Evolutionary conservation across 306 rosid species (phyloP).

Genomic region (Abrus pulchellus): DNA sequence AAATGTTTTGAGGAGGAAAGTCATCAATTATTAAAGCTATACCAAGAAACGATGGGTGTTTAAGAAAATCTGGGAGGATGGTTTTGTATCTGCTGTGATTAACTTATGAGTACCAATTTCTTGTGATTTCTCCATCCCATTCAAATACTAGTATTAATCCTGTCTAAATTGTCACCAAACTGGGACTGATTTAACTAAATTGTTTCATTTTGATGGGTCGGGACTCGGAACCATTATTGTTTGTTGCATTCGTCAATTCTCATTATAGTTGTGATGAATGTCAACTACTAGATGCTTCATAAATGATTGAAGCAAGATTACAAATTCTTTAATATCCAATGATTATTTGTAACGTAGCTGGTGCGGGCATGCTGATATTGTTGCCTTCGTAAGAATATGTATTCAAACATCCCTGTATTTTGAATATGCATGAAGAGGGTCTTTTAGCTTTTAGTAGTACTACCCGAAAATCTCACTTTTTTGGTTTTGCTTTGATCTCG

Average conservation of each 20-base stretch:
- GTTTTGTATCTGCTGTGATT: not conserved
- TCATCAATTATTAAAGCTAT: not conserved
- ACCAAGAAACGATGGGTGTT: not conserved
- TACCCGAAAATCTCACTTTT: too few relatives aligned
- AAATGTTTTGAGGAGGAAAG: not conserved
- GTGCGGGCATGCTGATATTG: not conserved
- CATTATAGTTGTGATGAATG: not conserved
- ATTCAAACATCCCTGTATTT: not conserved
- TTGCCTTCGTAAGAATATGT: not conserved
- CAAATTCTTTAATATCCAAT: not conserved
- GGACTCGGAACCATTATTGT: not conserved
- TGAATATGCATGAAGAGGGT: too few relatives aligned
- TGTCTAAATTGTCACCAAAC: not conserved
- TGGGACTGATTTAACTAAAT: not conserved
- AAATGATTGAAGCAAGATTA: not conserved
- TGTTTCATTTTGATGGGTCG: not conserved
- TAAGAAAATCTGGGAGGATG: not conserved
- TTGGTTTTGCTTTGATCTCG: too few relatives aligned
- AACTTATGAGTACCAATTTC: not conserved
- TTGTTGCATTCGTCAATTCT: constrained; percentile 8
- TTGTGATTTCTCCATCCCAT: not conserved
- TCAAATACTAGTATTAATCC: not conserved
- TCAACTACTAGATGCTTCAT: not conserved
- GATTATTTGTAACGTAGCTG: not conserved
- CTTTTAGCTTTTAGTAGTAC: too few relatives aligned